Conservation (phyloP, 2,329 filamentous ascomycete species). For the Fusarium mexicanum region DNA sequence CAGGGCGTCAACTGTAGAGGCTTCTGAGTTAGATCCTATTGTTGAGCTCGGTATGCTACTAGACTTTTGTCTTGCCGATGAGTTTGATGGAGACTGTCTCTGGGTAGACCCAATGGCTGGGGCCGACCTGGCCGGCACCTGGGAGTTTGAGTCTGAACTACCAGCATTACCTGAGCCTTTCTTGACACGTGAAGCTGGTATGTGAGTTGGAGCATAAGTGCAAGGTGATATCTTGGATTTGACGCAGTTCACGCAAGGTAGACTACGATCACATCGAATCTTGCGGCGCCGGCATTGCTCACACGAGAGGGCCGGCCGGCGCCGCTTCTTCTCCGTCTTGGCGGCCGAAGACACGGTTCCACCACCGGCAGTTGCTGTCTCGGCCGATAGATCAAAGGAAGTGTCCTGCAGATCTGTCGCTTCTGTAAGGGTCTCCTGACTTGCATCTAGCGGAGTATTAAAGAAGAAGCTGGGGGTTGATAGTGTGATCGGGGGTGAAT, state of each 20-base stretch:
- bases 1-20: conserved; percentile 47
- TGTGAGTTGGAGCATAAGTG: conserved; percentile 57
- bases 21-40: conserved; percentile 39
- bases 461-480: conserved; percentile 31
- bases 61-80: conserved; percentile 3
- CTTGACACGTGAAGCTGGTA: conserved; percentile 43
- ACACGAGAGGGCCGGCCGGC: conserved; percentile 60
- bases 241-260: conserved; percentile 69
- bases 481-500: conserved; percentile 16
- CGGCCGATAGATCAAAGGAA: not conserved
- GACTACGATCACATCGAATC: conserved; percentile 67
- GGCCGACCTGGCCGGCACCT: conserved; percentile 35
- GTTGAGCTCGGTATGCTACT: conserved; percentile 43
- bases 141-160: conserved; percentile 6
- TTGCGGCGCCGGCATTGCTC: conserved; percentile 68
- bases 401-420: not conserved
- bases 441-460: conserved; percentile 15
- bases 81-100: conserved; percentile 1
- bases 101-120: conserved; percentile 5
- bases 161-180: conserved; percentile 17
- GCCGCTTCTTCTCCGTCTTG: conserved; percentile 49
- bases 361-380: not conserved
- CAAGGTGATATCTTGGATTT: conserved; percentile 65
- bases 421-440: not conserved
- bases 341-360: conserved; percentile 11